Evolutionary conservation across 352 stramenopile species (phyloP).

Genomic region (Pythium graminicola): DNA sequence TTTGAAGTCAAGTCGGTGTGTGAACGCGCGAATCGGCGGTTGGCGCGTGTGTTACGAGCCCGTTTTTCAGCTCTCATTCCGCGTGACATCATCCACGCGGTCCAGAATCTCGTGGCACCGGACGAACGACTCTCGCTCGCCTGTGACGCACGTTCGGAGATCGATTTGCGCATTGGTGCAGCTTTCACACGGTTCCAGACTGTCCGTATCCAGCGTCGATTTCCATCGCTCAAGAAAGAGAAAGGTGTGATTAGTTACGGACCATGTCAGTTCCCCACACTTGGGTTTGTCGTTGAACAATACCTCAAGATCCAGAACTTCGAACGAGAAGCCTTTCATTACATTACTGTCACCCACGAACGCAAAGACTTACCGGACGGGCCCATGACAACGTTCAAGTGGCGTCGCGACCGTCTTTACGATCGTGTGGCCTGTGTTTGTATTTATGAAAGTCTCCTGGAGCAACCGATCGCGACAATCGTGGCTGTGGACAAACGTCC

Average conservation of each 20-base stretch:
- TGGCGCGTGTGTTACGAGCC: slow-evolving; percentile 81
- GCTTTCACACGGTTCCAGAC: slow-evolving; percentile 96
- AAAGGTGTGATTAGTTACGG: slow-evolving; percentile 96
- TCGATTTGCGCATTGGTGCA: slow-evolving; percentile 92
- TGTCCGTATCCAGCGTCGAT: slow-evolving; percentile 84
- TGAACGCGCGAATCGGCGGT: slow-evolving; percentile 49
- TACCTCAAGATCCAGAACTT: slow-evolving; percentile 96
- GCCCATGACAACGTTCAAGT: slow-evolving; percentile 90
- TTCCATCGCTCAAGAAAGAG: slow-evolving; percentile 63
- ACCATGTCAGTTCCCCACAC: slow-evolving; percentile 99
- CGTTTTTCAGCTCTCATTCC: slow-evolving; percentile 93
- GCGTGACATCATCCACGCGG: slow-evolving; percentile 83
- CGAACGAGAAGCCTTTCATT: slow-evolving; percentile 95
- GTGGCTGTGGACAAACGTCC: slow-evolving; percentile 62
- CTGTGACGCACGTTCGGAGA: slow-evolving; percentile 90
- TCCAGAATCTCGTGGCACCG: slow-evolving; percentile 70
- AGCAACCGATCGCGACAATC: slow-evolving; percentile 55
- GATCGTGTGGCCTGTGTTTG: slow-evolving; percentile 90
- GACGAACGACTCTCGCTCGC: slow-evolving; percentile 81
- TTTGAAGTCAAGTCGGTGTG: slow-evolving; percentile 94
- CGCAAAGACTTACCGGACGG: slow-evolving; percentile 38
- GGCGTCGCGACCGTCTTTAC: slow-evolving; percentile 94
- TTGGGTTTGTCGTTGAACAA: slow-evolving; percentile 95
- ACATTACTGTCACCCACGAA: slow-evolving; percentile 86
- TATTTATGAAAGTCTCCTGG: slow-evolving; percentile 86